Evolutionary conservation across 345 rosid genomes (phyloP).

Genomic region (Dipteronia dyeriana): DNA sequence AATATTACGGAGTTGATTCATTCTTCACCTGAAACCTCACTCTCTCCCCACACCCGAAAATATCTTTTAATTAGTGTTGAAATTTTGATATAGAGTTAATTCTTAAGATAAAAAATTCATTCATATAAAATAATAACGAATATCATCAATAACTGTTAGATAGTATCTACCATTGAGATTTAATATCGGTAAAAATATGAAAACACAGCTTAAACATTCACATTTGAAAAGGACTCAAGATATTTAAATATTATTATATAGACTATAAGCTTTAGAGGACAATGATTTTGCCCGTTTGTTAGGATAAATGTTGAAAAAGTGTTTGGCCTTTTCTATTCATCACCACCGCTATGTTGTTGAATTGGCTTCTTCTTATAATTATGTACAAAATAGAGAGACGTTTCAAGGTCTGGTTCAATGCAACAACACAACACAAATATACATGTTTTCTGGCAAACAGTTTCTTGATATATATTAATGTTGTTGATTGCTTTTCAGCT

Average conservation of each 20-base stretch:
- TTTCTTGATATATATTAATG: background rate
- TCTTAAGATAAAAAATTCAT: too few species aligned
- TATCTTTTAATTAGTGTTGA: too few species aligned
- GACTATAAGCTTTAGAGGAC: conserved; percentile 35
- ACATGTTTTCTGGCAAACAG: background rate
- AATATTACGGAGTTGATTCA: too few species aligned
- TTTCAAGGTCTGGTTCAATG: conserved; percentile 34
- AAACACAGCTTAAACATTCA: too few species aligned
- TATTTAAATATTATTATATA: background rate
- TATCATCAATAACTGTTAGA: too few species aligned
- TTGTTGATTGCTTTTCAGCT: conserved; percentile 6
- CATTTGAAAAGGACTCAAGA: too few species aligned
- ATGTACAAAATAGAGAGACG: conserved; percentile 20
- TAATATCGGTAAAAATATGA: too few species aligned
- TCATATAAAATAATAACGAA: too few species aligned
- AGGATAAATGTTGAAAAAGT: conserved; percentile 18
- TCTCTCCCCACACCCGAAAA: too few species aligned
- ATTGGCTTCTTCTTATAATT: conserved; percentile 6
- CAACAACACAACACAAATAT: conserved; percentile 27
- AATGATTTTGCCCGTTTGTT: conserved; percentile 32
- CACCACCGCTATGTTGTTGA: conserved; percentile 19
- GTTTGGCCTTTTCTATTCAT: conserved; percentile 28
- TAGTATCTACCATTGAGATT: too few species aligned
- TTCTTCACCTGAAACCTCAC: too few species aligned
- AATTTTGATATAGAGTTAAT: too few species aligned